phyloP scores from a whole-genome alignment of 1,284 basidiomycete species.

The Sporisorium graminicola region DNA sequence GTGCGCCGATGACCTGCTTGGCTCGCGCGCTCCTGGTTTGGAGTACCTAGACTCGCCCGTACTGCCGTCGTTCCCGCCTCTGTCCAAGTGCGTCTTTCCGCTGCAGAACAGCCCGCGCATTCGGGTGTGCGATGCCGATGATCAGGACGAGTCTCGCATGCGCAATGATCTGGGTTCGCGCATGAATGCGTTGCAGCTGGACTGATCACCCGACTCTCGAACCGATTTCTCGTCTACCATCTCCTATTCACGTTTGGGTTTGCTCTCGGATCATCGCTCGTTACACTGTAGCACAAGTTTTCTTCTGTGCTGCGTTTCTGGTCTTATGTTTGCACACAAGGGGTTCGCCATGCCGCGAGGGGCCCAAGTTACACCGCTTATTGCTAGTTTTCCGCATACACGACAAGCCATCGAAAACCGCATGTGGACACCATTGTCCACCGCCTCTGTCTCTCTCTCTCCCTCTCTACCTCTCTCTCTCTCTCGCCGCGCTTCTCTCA shows the following conservation, averaged over 20 bases:
- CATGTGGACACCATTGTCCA: background rate
- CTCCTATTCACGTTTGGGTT: background rate
- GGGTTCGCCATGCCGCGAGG: conserved; percentile 3
- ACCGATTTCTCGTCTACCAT: background rate
- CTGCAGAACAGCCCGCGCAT: conserved; percentile 35
- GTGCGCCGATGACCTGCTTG: conserved; percentile 38
- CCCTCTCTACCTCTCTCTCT: conserved; percentile 1
- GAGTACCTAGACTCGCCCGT: conserved; percentile 14
- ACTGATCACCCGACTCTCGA: background rate
- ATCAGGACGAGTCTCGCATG: conserved; percentile 1
- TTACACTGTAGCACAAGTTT: background rate
- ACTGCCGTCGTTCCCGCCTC: conserved; percentile 19
- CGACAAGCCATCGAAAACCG: background rate
- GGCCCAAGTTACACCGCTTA: background rate
- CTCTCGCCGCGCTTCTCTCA: conserved; percentile 5
- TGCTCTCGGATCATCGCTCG: background rate
- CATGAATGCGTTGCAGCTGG: conserved; percentile 23
- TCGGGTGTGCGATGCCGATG: conserved; percentile 3
- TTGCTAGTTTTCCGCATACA: conserved; percentile 3
- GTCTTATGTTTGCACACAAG: background rate
- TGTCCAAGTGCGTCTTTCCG: conserved; percentile 14
- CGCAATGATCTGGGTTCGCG: conserved; percentile 20
- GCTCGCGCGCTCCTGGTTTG: conserved; percentile 4
- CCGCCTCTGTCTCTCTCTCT: conserved; percentile 2
- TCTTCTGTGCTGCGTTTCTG: background rate